phyloP scores from a whole-genome alignment of 305 asterid species.

The Solanum chacoense region DNA sequence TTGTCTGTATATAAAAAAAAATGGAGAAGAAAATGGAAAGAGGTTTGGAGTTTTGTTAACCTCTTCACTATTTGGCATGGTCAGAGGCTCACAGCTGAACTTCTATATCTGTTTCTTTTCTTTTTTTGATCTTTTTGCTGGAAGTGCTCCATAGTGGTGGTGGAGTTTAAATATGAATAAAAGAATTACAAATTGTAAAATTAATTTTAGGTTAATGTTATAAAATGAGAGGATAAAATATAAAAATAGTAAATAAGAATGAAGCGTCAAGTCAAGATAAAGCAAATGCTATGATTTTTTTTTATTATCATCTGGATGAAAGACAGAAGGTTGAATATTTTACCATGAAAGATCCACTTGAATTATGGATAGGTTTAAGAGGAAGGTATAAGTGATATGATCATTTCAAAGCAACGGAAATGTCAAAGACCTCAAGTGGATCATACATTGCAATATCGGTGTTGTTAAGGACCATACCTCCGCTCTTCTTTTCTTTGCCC shows the following conservation, averaged over 20 bases:
- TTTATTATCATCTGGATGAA: too few relatives aligned
- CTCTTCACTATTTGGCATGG: background rate
- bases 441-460: background rate
- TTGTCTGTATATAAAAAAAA: background rate
- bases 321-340: background rate
- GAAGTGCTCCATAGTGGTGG: background rate
- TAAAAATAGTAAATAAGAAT: background rate
- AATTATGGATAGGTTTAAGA: too few relatives aligned
- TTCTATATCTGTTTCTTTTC: background rate
- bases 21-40: background rate
- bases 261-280: too few relatives aligned
- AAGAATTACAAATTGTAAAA: background rate
- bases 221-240: background rate
- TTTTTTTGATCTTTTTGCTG: background rate
- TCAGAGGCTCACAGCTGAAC: background rate
- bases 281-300: too few relatives aligned
- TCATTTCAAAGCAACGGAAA: background rate
- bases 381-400: background rate
- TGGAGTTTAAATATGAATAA: background rate
- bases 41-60: background rate
- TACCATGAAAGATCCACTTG: too few relatives aligned
- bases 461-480: background rate
- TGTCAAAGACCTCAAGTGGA: background rate
- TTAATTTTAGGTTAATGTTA: background rate
- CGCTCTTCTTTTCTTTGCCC: background rate